Evolutionary conservation across 108 stramenopile species (phyloP).

Genomic region (Epithemia pelagica): DNA sequence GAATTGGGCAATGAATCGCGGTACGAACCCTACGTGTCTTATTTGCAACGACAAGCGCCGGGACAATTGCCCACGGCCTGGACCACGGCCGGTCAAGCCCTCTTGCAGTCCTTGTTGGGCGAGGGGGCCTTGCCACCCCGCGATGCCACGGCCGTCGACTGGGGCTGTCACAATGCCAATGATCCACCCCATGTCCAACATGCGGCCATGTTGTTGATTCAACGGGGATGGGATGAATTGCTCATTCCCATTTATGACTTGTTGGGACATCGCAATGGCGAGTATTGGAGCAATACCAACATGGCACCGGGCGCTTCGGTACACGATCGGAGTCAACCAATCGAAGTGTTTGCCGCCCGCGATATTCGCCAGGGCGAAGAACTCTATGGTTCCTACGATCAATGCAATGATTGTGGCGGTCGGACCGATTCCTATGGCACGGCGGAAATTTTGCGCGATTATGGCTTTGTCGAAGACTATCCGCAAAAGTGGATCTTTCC

Average conservation of each 20-base stretch:
- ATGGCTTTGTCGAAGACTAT: conserved; percentile 75
- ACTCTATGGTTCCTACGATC: conserved; percentile 61
- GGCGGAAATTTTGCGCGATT: conserved; percentile 55
- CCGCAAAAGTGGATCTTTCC: conserved; percentile 70
- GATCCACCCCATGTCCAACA: neutral
- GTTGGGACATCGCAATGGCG: conserved; percentile 41
- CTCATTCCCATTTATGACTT: conserved; percentile 65
- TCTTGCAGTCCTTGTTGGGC: conserved; percentile 30
- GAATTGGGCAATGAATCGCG: conserved; percentile 42
- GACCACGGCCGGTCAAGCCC: conserved; percentile 29
- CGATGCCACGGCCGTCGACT: conserved; percentile 3
- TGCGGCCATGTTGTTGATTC: conserved; percentile 42
- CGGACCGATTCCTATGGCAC: conserved; percentile 26
- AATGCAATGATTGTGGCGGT: conserved; percentile 8
- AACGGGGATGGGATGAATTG: conserved; percentile 50
- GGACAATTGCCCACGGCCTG: conserved; percentile 38
- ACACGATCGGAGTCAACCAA: conserved; percentile 6
- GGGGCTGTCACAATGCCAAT: conserved; percentile 21
- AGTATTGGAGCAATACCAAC: conserved; percentile 20
- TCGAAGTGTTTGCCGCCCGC: conserved; percentile 23
- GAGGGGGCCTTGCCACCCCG: conserved; percentile 6
- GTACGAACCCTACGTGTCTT: conserved; percentile 61
- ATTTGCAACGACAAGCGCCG: conserved; percentile 32
- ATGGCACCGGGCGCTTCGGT: neutral
- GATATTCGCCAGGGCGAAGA: conserved; percentile 53